These are phyloP conservation scores for Pulveroboletus sp. DNA, from an alignment of 768 basidiomycete genomes.

Conservation along the genomic window DNA sequence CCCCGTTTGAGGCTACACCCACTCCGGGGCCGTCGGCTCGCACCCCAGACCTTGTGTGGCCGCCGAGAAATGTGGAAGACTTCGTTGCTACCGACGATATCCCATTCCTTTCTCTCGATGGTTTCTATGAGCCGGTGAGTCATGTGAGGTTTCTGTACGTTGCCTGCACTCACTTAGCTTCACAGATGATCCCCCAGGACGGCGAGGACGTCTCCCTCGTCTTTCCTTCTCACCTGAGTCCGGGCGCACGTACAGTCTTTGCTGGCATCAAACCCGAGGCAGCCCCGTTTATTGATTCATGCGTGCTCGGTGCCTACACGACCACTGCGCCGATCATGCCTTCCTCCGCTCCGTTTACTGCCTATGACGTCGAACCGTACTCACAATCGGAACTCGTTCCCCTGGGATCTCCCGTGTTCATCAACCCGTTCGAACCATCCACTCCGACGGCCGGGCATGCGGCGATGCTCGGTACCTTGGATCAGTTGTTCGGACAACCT, in stretches of 20 bases:
- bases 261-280: conserved; percentile 32
- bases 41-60: conserved; percentile 23
- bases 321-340: background rate
- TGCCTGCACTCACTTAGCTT: conserved; percentile 6
- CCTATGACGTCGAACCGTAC: conserved; percentile 12
- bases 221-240: conserved; percentile 21
- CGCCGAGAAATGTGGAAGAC: conserved; percentile 1
- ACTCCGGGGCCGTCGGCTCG: background rate
- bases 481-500: conserved; percentile 30
- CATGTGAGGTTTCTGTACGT: background rate
- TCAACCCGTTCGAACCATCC: conserved; percentile 27
- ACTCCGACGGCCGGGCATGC: conserved; percentile 1
- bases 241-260: conserved; percentile 21
- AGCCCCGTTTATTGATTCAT: conserved; percentile 25
- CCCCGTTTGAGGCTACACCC: background rate
- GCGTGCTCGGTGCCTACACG: conserved; percentile 20
- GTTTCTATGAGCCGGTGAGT: conserved; percentile 19
- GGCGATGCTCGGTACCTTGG: conserved; percentile 21
- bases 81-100: conserved; percentile 38
- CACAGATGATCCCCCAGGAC: conserved; percentile 7
- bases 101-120: conserved; percentile 32
- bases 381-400: conserved; percentile 9
- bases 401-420: conserved; percentile 28
- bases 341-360: conserved; percentile 5
- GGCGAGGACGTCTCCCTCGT: background rate